A percentile compares a stretch with the other conserved stretches of the same genome.
These are phyloP conservation scores for Leccinellum rugosiceps DNA, from an alignment of 768 basidiomycete genomes.

Conservation along the genomic window DNA sequence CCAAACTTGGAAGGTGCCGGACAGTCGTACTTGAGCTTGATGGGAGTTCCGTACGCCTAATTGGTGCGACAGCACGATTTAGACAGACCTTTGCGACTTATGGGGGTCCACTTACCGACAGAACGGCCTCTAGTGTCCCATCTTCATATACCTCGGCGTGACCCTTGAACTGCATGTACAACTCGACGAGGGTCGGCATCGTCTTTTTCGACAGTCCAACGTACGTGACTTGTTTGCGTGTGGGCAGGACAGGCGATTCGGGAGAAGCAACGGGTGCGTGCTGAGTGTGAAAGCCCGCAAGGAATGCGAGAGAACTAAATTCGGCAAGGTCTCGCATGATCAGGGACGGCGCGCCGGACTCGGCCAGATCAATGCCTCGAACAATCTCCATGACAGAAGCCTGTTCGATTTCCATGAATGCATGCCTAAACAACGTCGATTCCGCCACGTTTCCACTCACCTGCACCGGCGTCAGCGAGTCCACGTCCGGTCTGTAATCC, in stretches of 20 bases:
- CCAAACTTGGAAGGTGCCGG: constrained; percentile 86
- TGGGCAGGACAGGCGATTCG: constrained; percentile 15
- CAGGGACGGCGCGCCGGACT: constrained; percentile 62
- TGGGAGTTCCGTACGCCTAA: constrained; percentile 84
- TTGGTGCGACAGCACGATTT: not conserved
- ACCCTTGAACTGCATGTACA: constrained; percentile 67
- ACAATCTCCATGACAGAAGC: constrained; percentile 70
- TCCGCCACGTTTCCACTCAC: constrained; percentile 34
- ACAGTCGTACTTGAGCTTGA: constrained; percentile 94
- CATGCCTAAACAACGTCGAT: not conserved
- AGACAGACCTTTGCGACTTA: not conserved
- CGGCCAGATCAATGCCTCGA: constrained; percentile 60
- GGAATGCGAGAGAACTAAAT: constrained; percentile 83
- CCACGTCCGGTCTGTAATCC: constrained; percentile 87
- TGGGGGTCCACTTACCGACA: constrained; percentile 52
- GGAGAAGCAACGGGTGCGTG: constrained; percentile 1
- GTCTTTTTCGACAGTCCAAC: constrained; percentile 85
- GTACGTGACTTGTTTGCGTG: constrained; percentile 75
- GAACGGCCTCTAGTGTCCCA: constrained; percentile 80
- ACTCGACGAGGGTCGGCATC: constrained; percentile 81
- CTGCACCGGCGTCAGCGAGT: constrained; percentile 76
- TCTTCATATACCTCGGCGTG: constrained; percentile 64
- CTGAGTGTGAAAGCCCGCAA: constrained; percentile 68
- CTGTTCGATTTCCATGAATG: constrained; percentile 36
- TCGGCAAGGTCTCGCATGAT: constrained; percentile 83